Evolutionary conservation across 163 green algal genomes (phyloP), one percentile per base, ranked within the genome.

Genomic region (Chlorella variabilis): DNA sequence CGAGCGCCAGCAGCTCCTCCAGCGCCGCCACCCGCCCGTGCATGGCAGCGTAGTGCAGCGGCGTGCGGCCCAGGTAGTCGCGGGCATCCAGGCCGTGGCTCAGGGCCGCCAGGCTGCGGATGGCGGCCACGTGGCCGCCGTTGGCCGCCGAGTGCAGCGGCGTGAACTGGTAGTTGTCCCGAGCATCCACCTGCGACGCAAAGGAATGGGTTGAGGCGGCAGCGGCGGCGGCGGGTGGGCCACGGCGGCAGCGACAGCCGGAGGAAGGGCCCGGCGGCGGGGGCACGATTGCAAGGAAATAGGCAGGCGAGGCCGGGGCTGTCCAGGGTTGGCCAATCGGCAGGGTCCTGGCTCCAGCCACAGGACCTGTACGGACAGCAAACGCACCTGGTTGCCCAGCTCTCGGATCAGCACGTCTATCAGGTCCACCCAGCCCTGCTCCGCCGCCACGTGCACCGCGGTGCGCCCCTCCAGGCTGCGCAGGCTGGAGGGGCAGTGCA

Each of bases 11-110:
- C 27, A 93, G 83, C 77, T 84, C 84, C 49, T 85, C 71, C 20
- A 93, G 48, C 5, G 89, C 89, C 11, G 38, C 85, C 39, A 85
- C 71, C 21, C 87, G 78, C 17, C 88, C 90, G 65, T 93, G 83
- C 83, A 90, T 82, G 25, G 90, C 90, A 2, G 90, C 90, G 65
- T 93, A 90, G 76, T 93, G 90, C 81, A 93, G 71, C 20, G 90
- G 86, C 18, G 87, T 92, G 59, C 88, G 84, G 1, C 90, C 90
- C 11, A 90, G 73, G 33, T 92, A 90, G 83, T 93, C 89, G 17
- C 71, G 83, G 8, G 82, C 75, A 48, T 91, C 81, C 39, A 91
- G 67, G 34, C 85, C 74, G 71, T 92, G 87, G 18, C 81, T 62
- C 58, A 92, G 85, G 54, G 71, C 27, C 17, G 88, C 81, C 61